A percentile compares a stretch with the other conserved stretches of the same genome.
These are phyloP conservation scores for Saccharum hybrid DNA, from an alignment of 202 grass and related monocot species.

Conservation along the genomic window DNA sequence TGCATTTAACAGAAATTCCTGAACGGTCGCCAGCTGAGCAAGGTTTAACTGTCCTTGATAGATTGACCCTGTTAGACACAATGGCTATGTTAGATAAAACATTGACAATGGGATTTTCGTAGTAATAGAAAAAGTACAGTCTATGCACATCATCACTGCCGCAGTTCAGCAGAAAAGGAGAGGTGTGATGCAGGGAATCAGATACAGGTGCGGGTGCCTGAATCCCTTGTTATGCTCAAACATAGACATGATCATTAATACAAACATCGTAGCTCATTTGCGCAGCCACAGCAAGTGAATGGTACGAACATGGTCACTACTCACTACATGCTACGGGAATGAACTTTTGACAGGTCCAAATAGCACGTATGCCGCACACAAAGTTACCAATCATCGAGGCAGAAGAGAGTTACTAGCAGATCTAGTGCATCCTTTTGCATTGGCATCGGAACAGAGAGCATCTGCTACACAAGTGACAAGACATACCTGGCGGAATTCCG, in stretches of 20 bases:
- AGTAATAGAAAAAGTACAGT: neutral
- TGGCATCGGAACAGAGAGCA: neutral
- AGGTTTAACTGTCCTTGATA: conserved; percentile 56
- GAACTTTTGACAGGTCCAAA: neutral
- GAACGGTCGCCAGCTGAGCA: conserved; percentile 39
- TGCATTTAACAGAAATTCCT: conserved; percentile 53
- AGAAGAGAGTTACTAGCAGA: neutral
- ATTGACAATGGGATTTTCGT: neutral
- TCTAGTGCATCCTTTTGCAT: neutral
- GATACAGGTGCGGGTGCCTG: neutral
- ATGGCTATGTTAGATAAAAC: conserved; percentile 16
- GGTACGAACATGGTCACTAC: neutral
- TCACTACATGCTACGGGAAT: neutral
- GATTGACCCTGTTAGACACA: conserved; percentile 49
- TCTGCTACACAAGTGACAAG: neutral
- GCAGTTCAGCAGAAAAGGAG: neutral
- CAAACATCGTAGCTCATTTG: neutral
- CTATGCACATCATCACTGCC: neutral
- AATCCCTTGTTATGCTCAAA: neutral
- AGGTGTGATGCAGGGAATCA: neutral
- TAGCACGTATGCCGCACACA: neutral
- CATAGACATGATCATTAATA: neutral
- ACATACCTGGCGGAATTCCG: conserved; percentile 43
- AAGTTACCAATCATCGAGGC: neutral
- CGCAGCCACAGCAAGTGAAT: neutral